Base-by-base conservation (phyloP, 148 eudicot species). In the Vaccinium corymbosum region DNA sequence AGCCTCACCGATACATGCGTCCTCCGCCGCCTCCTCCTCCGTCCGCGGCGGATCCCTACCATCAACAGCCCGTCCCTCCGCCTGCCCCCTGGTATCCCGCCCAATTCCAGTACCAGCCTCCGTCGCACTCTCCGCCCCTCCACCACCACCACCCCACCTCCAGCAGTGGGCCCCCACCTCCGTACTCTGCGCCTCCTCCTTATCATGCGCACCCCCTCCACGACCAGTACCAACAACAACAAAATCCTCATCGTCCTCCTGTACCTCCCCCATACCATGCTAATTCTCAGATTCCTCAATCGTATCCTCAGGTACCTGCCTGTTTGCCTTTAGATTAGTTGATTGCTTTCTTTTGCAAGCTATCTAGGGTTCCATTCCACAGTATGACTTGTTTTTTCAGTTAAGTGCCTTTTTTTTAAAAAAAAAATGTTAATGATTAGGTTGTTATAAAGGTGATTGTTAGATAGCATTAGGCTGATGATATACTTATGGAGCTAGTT, bases 31-130 rank as follows among this genome's bases (percentile, higher is more conserved):
- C 38, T 35, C 38, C 38, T 35, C 90, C 91, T 6, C 85, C 89
- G 48, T 25, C 90, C 62, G 12, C 83, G 84, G 78, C 81, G 55
- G 95, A 93, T 89, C 92, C 92, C 32, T 90, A 86, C 88, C 91
- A 85, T 83, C 91, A 84, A 10, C 83, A 80, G n/a, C 80, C 86
- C 3, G 27, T 64, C 19, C 88, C 88, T 2, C 89, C 90, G 5
- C 87, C 87, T 0, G 86, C 81, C 27, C 86, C 90, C 53, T 91
- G 92, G 92, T 91, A 75, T 77, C 62, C 94, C 82, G 83, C 80
- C 42, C 94, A 89, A 84, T 90, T 90, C 56, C 94, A 91, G 50
- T 91, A 91, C 91, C 85, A 84, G 48, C 81, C 88, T 29, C 76
- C 92, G 10, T n/a, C 81, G 32, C 86, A 74, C 70, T 64, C 86